Percentiles rank a stretch among this genome's conserved stretches.
phyloP scores from a whole-genome alignment of 441 rosid species.

The California macrophylla region DNA sequence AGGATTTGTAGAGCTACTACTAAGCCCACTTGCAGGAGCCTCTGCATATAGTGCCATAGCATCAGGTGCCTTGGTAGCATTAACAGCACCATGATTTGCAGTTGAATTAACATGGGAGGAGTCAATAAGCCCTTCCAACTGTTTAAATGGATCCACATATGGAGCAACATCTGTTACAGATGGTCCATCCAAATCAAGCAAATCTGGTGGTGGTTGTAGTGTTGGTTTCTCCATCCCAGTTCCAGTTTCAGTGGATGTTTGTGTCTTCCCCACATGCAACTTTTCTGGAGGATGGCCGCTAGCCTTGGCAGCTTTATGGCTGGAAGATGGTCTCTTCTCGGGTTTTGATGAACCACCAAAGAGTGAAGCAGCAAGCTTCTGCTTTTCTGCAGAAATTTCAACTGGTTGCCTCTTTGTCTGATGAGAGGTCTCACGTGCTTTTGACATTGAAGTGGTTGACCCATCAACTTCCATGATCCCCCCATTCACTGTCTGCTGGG shows the following conservation, averaged over 20 bases:
- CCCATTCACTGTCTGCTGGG: conserved; percentile 45
- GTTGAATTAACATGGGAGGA: conserved; percentile 31
- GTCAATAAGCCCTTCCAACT: conserved; percentile 77
- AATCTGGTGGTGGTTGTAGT: conserved; percentile 69
- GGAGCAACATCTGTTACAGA: conserved; percentile 26
- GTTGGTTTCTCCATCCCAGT: conserved; percentile 27
- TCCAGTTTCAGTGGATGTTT: conserved; percentile 20
- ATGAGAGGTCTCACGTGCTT: conserved; percentile 37
- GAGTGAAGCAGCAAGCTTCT: conserved; percentile 93
- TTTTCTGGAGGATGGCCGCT: conserved; percentile 32
- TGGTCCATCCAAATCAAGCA: conserved; percentile 80
- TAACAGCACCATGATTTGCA: conserved; percentile 18
- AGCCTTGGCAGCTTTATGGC: conserved; percentile 44
- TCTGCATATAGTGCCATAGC: conserved; percentile 43
- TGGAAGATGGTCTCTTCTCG: conserved; percentile 51
- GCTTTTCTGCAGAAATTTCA: conserved; percentile 71
- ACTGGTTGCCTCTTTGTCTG: conserved; percentile 53
- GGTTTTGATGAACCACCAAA: conserved; percentile 71
- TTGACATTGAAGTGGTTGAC: conserved; percentile 31
- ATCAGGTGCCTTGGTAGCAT: conserved; percentile 33
- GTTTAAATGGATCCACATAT: conserved; percentile 66
- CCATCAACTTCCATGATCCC: conserved; percentile 31
- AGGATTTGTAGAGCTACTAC: conserved; percentile 14
- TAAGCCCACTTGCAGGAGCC: conserved; percentile 29
- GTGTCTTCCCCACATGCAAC: conserved; percentile 23